Evolutionary conservation across 495 filamentous ascomycete genomes (phyloP).

Genomic region (Penicillium lagena): DNA sequence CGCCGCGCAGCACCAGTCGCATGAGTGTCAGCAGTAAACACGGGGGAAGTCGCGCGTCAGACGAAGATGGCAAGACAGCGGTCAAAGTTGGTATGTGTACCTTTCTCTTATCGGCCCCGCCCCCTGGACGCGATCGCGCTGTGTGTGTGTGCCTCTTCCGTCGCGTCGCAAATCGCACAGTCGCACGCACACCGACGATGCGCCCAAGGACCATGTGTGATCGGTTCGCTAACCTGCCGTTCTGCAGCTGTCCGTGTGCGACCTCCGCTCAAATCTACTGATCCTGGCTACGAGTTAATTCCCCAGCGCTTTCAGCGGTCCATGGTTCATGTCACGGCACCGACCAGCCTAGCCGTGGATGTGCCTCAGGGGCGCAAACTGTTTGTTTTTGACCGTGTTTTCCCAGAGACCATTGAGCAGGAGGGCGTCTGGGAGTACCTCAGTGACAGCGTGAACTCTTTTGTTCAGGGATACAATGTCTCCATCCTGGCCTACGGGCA

Average conservation of each 20-base stretch:
- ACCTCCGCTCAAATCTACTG: constrained; percentile 73
- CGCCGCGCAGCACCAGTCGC: constrained; percentile 78
- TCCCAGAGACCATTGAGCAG: constrained; percentile 76
- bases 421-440: constrained; percentile 95
- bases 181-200: too few species aligned
- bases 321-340: constrained; percentile 81
- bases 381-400: constrained; percentile 94
- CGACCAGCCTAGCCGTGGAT: constrained; percentile 81
- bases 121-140: too few species aligned
- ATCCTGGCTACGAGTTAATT: constrained; percentile 91
- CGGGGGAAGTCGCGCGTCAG: constrained; percentile 79
- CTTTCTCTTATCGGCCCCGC: too few species aligned
- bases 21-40: constrained; percentile 80
- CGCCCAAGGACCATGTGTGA: too few species aligned
- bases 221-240: too few species aligned
- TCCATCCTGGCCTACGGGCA: constrained; percentile 97
- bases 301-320: constrained; percentile 91
- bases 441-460: constrained; percentile 81
- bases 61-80: constrained; percentile 92
- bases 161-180: too few species aligned
- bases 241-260: constrained; percentile 82
- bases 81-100: constrained; percentile 93
- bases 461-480: constrained; percentile 97
- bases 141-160: too few species aligned
- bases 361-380: constrained; percentile 86